Evolutionary conservation across 2,329 filamentous ascomycete species (phyloP), one percentile per base, ranked within the genome.

Genomic region (Lecanoromycetidae sp.): DNA sequence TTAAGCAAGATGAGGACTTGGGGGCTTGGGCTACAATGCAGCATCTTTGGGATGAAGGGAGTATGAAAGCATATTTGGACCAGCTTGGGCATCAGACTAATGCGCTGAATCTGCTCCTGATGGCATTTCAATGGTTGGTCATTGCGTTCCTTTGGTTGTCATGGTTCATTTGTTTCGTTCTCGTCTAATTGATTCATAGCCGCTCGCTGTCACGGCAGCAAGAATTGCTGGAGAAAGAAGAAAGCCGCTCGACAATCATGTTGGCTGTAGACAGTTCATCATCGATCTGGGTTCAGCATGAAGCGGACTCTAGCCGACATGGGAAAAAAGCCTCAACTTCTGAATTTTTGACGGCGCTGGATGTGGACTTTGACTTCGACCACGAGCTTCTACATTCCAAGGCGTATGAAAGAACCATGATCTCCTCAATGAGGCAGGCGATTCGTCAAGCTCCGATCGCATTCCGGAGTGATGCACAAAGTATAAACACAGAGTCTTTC

Each of bases 101-200:
- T 17, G 55, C 55, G 19, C 52, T 58, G 26, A 58, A 51, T 29
- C 42, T 58, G 20, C 50, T 54, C 17, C 44, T 57, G 3, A 54
- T 48, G 7, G 54, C 54, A 12, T 45, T 48, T 22, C 47, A 53
- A 39, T 58, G 53, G 56, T 55, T 44, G 33, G 47, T 5, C 15
- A 13, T 30, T 23, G 4, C n/a, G 23, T 13, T 33, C 19, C 3
- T 25, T 30, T 6, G 3, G n/a, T n/a, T n/a, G n/a, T n/a, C n/a
- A 9, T 30, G 13, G 27, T 45, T 8, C 49, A 42, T 5, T 12
- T 17, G 5, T 9, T 22, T 13, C 25, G 27, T 13, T 19, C 3
- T 20, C 10, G 29, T 1, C 20, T 15, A 20, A 39, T 12, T 33
- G 17, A 20, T 22, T 10, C 22, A 2, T 13, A 56, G 55, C 43